Percentiles rank a stretch among this genome's conserved stretches.
Evolutionary conservation across 768 basidiomycete genomes (phyloP).

Genomic region (Pleurotus platypus): DNA sequence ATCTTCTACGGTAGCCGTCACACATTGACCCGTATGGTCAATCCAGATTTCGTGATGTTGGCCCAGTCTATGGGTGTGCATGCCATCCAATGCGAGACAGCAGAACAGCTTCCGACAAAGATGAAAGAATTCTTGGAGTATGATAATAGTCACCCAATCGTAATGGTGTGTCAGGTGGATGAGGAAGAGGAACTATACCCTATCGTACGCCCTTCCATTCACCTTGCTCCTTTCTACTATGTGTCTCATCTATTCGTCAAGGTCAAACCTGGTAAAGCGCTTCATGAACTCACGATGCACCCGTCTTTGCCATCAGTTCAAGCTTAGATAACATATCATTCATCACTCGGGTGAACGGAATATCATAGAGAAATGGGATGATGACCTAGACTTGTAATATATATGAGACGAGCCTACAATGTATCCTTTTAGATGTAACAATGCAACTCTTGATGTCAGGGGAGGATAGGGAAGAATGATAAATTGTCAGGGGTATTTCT

Average conservation of each 20-base stretch:
- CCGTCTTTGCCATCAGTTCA: conserved; percentile 33
- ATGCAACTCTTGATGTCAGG: no score
- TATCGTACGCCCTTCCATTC: conserved; percentile 50
- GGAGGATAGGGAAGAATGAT: no score
- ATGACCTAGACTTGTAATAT: no score
- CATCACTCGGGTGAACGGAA: no score
- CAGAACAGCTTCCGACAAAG: conserved; percentile 81
- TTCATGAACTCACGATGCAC: conserved; percentile 88
- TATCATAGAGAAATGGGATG: no score
- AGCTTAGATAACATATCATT: no score
- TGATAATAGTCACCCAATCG: conserved; percentile 77
- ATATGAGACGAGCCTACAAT: no score
- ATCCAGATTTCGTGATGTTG: conserved; percentile 91
- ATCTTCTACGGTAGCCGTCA: conserved; percentile 86
- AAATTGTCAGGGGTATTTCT: no score
- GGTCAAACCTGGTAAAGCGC: conserved; percentile 90
- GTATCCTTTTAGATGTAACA: no score
- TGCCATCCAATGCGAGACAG: conserved; percentile 71
- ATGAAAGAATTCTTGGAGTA: conserved; percentile 99
- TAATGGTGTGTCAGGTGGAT: conserved; percentile 89
- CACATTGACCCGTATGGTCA: conserved; percentile 92
- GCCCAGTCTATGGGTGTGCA: conserved; percentile 91
- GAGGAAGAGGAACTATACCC: conserved; percentile 86
- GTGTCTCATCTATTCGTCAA: conserved; percentile 21
- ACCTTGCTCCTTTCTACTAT: not conserved